These are phyloP conservation scores for Huntiella moniliformis DNA, from an alignment of 2,329 filamentous ascomycete species.

Conservation along the genomic window DNA sequence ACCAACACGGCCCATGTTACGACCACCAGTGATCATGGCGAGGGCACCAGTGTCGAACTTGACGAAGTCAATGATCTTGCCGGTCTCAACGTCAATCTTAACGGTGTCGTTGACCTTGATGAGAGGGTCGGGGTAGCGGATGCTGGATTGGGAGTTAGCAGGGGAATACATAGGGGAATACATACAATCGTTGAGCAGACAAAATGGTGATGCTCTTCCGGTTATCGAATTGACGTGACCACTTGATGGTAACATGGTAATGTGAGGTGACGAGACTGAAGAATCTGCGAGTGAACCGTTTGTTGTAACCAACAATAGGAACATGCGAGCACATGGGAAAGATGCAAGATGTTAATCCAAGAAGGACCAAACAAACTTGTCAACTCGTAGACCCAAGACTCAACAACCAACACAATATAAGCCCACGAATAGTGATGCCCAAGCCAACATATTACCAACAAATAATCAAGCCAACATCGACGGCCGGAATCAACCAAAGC, in stretches of 20 bases:
- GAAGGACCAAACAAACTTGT: background rate
- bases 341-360: conserved; percentile 1
- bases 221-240: background rate
- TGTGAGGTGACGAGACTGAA: background rate
- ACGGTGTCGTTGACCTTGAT: conserved; percentile 99
- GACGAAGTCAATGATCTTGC: conserved; percentile 97
- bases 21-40: conserved; percentile 97
- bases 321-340: background rate
- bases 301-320: background rate
- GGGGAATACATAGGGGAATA: conserved; percentile 16
- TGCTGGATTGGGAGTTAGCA: conserved; percentile 42
- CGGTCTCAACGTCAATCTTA: conserved; percentile 92
- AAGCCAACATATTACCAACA: background rate
- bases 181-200: conserved; percentile 30
- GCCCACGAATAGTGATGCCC: background rate
- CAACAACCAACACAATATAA: background rate
- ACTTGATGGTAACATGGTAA: conserved; percentile 1
- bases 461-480: conserved; percentile 5
- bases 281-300: background rate
- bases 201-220: conserved; percentile 10
- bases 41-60: conserved; percentile 97
- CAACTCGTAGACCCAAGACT: background rate
- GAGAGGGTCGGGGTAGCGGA: conserved; percentile 93
- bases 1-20: conserved; percentile 99
- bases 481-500: conserved; percentile 57